Percentiles rank a stretch among this genome's conserved stretches.
Conservation (phyloP, 257 asterid genomes). For the Lycium barbarum region DNA sequence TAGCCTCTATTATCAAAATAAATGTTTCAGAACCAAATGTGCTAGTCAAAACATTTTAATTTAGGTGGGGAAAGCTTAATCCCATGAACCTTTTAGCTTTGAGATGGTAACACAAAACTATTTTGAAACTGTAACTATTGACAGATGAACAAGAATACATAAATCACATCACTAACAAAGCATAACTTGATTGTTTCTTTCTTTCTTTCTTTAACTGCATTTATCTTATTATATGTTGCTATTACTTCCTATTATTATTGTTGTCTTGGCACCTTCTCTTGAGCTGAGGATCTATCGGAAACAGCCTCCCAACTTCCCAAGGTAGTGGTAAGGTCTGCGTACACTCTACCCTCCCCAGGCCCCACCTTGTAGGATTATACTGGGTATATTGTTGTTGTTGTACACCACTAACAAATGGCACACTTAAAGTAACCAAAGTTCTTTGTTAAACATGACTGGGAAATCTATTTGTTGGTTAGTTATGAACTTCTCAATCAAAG, state of each 20-base stretch:
- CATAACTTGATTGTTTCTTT: too few species aligned
- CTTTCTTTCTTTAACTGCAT: too few species aligned
- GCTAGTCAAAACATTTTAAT: neutral
- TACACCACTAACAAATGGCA: neutral
- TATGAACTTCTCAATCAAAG: neutral
- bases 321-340: too few species aligned
- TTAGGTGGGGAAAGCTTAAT: neutral
- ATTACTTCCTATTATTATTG: too few species aligned
- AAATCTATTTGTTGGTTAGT: neutral
- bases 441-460: neutral
- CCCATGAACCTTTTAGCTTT: neutral
- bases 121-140: neutral
- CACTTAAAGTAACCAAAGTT: neutral
- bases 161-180: neutral
- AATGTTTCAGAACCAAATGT: neutral
- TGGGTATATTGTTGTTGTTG: too few species aligned
- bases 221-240: too few species aligned
- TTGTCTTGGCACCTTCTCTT: too few species aligned
- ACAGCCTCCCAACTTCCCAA: too few species aligned
- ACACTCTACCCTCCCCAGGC: too few species aligned
- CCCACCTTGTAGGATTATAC: too few species aligned
- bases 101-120: neutral
- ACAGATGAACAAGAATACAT: neutral
- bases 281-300: too few species aligned
- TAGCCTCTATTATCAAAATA: neutral